Percentiles rank a stretch among this genome's conserved stretches.
These are phyloP conservation scores for Saprolegnia parasitica DNA, from an alignment of 352 stramenopile genomes.

Conservation along the genomic window DNA sequence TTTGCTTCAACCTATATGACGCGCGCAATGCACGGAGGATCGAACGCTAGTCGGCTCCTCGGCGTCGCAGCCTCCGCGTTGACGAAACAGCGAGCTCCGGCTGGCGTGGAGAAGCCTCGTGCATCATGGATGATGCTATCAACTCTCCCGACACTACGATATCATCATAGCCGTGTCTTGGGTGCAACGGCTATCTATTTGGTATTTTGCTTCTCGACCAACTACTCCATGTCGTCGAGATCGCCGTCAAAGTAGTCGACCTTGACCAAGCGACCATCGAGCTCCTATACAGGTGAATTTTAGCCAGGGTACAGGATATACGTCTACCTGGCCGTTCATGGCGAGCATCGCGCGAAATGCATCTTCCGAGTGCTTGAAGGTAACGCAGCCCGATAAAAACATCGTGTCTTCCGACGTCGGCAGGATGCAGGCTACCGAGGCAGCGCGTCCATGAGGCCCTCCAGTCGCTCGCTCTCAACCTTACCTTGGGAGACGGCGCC, in stretches of 20 bases:
- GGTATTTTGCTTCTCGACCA: too few relatives aligned
- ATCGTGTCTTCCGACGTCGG: slow-evolving; percentile 11
- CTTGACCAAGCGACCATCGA: slow-evolving; percentile 26
- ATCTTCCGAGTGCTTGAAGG: slow-evolving; percentile 25
- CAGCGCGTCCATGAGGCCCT: background rate
- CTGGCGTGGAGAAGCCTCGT: too few relatives aligned
- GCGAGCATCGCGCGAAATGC: slow-evolving; percentile 22
- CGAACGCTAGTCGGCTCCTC: too few relatives aligned
- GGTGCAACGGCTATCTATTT: background rate
- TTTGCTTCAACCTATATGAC: background rate
- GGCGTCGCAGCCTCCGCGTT: too few relatives aligned
- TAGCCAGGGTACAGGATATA: background rate
- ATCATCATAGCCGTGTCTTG: background rate
- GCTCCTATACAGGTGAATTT: slow-evolving; percentile 2
- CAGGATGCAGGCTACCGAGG: slow-evolving; percentile 5
- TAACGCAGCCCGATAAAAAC: slow-evolving; percentile 23
- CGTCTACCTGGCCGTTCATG: slow-evolving; percentile 27
- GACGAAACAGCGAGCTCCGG: background rate
- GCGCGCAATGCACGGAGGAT: too few relatives aligned
- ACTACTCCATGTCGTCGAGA: background rate
- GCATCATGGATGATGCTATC: too few relatives aligned
- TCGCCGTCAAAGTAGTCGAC: slow-evolving; percentile 26
- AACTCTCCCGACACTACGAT: too few relatives aligned
- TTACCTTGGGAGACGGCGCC: slow-evolving; percentile 22
- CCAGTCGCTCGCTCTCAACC: background rate